phyloP scores from a whole-genome alignment of 768 basidiomycete genomes.

The Rhizopogon sp. region DNA sequence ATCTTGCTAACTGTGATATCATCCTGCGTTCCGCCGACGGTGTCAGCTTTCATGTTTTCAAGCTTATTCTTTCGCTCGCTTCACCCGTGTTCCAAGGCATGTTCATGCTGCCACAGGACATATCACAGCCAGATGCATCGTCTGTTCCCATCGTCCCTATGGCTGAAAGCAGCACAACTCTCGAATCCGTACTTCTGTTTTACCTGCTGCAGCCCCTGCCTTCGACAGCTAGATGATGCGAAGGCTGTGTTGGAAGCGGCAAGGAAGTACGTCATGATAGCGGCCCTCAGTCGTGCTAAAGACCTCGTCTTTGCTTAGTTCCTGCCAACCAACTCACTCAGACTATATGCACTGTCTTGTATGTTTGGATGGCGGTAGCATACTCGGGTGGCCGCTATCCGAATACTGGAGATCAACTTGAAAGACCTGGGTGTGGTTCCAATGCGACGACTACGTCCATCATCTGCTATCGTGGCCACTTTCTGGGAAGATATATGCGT shows the following conservation, averaged over 20 bases:
- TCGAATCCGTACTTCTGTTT: conserved; percentile 32
- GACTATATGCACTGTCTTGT: conserved; percentile 24
- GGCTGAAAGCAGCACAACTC: conserved; percentile 33
- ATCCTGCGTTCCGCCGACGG: conserved; percentile 9
- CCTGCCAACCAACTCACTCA: conserved; percentile 13
- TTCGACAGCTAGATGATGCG: conserved; percentile 8
- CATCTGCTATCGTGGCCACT: too few relatives aligned
- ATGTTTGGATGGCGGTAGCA: conserved; percentile 14
- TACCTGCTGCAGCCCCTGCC: conserved; percentile 23
- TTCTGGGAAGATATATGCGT: too few relatives aligned
- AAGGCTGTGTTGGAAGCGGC: conserved; percentile 12
- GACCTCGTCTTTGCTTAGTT: conserved; percentile 7
- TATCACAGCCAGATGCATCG: conserved; percentile 5
- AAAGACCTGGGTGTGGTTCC: background rate
- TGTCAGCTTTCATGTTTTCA: conserved; percentile 9
- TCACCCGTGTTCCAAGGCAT: conserved; percentile 47
- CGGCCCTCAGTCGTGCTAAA: conserved; percentile 11
- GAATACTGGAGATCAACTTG: conserved; percentile 11
- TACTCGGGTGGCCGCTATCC: conserved; percentile 16
- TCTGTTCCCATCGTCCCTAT: conserved; percentile 32
- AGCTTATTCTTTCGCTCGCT: conserved; percentile 37
- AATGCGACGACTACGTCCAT: too few relatives aligned
- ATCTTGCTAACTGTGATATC: conserved; percentile 7
- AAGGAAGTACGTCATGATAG: conserved; percentile 21
- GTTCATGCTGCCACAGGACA: conserved; percentile 38